A percentile compares a stretch with the other conserved stretches of the same genome.
Evolutionary conservation across 2,329 filamentous ascomycete species (phyloP).

Genomic region (Coniochaeta hoffmannii): DNA sequence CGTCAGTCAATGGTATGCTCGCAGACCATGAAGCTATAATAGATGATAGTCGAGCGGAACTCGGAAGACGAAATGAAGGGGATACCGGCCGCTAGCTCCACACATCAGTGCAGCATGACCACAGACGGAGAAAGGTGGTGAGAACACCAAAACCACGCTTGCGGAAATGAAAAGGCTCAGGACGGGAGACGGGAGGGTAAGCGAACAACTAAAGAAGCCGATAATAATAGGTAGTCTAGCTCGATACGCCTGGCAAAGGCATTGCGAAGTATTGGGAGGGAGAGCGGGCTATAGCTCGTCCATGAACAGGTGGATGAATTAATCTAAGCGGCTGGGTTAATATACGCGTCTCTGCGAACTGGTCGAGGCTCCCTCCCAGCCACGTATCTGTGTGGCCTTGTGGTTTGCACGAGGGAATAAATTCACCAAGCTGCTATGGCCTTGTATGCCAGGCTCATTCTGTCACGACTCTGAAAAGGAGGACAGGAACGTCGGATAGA

Average conservation of each 20-base stretch:
- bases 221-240: slow-evolving; percentile 10
- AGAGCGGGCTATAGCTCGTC: slow-evolving; percentile 4
- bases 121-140: not conserved
- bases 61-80: not conserved
- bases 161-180: slow-evolving; percentile 4
- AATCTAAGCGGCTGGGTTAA: slow-evolving; percentile 15
- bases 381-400: not conserved
- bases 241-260: not conserved
- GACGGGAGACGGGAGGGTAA: slow-evolving; percentile 5
- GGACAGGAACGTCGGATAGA: too few species aligned
- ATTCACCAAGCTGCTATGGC: not conserved
- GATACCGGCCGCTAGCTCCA: not conserved
- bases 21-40: not conserved
- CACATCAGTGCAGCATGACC: not conserved
- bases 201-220: slow-evolving; percentile 10
- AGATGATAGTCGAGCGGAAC: slow-evolving; percentile 1
- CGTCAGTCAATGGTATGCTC: not conserved
- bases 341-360: slow-evolving; percentile 14
- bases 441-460: not conserved
- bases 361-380: not conserved
- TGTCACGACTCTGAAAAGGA: not conserved
- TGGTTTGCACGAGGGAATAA: not conserved
- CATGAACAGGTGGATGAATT: slow-evolving; percentile 15
- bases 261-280: slow-evolving; percentile 4
- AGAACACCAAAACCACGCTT: not conserved